These are phyloP conservation scores for Camellia sinensis DNA, from an alignment of 148 eudicot genomes.

Conservation along the genomic window DNA sequence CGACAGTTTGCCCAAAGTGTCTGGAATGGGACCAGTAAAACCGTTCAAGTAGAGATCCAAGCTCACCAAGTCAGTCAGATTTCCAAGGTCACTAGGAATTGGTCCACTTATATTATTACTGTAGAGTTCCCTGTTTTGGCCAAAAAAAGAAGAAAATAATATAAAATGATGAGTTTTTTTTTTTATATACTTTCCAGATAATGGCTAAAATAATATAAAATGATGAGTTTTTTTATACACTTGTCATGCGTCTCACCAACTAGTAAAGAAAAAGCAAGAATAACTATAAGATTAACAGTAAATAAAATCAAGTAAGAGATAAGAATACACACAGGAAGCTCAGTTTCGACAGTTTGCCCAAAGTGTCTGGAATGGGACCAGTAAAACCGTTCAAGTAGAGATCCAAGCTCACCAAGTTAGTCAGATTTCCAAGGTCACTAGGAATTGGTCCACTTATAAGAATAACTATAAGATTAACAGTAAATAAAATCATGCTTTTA, in stretches of 20 bases:
- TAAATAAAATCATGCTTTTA: no score
- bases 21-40: constrained; percentile 83
- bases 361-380: constrained; percentile 81
- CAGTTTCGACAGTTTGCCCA: constrained; percentile 82
- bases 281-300: neutral
- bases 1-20: constrained; percentile 75
- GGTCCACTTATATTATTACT: constrained; percentile 90
- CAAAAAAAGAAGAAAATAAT: no score
- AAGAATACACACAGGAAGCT: constrained; percentile 76
- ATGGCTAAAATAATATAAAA: no score
- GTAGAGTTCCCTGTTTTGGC: constrained; percentile 96
- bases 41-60: constrained; percentile 93
- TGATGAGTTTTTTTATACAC: no score
- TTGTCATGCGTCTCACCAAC: neutral
- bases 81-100: constrained; percentile 86
- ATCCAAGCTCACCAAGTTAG: constrained; percentile 97
- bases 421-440: constrained; percentile 86
- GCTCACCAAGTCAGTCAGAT: constrained; percentile 95
- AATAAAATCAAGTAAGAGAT: constrained; percentile 17
- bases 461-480: no score
- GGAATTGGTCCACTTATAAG: constrained; percentile 87
- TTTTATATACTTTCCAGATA: no score
- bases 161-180: no score
- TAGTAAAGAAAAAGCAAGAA: neutral
- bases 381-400: constrained; percentile 82